A percentile compares a stretch with the other conserved stretches of the same genome.
phyloP scores from a whole-genome alignment of 345 rosid genomes.

The Sisymbrium irio region DNA sequence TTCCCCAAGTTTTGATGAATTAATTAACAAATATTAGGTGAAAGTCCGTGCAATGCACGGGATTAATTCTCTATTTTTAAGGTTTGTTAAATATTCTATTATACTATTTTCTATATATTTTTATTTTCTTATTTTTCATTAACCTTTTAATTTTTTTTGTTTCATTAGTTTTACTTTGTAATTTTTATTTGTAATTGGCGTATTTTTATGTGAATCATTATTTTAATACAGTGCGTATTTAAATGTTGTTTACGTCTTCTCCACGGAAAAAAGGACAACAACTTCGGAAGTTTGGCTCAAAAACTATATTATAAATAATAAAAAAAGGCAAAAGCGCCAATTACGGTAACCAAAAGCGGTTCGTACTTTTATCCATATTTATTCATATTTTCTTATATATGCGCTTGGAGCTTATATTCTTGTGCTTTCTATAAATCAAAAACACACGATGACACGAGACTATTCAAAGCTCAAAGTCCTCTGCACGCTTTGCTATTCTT shows the following conservation, averaged over 20 bases:
- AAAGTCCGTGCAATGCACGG: no score
- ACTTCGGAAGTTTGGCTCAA: background rate
- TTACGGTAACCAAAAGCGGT: slow-evolving; percentile 30
- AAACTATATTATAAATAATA: background rate
- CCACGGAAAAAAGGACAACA: slow-evolving; percentile 19
- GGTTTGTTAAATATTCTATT: no score
- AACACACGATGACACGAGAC: background rate
- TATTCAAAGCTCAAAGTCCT: background rate
- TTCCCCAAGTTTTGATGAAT: no score
- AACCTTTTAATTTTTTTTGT: no score
- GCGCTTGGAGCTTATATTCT: slow-evolving; percentile 31
- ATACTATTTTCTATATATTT: no score
- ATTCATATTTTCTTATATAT: background rate
- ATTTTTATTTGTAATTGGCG: no score
- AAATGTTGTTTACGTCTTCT: slow-evolving; percentile 27
- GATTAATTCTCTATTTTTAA: no score
- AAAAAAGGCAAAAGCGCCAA: slow-evolving; percentile 22
- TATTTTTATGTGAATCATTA: no score
- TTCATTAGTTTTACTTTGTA: no score
- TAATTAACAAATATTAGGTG: no score
- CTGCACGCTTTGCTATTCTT: background rate
- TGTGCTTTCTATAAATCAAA: background rate
- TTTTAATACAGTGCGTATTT: background rate
- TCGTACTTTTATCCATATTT: slow-evolving; percentile 1
- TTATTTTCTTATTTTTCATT: no score